These are phyloP conservation scores for Termitomyces sp. DNA, from an alignment of 768 basidiomycete species.

Conservation along the genomic window DNA sequence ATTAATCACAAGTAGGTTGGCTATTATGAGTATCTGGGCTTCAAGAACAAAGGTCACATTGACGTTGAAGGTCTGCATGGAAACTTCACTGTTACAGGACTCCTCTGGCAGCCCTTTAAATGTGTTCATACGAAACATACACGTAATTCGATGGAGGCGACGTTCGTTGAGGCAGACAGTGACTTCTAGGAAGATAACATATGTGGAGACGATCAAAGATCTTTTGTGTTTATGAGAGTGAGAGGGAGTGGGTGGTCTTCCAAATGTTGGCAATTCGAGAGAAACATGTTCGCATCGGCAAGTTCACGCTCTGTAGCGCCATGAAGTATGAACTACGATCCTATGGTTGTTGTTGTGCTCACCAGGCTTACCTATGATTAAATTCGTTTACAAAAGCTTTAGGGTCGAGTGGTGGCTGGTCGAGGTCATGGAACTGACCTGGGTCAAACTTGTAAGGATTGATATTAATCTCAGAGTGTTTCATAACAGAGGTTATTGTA, in stretches of 20 bases:
- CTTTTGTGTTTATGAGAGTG: neutral
- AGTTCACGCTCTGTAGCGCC: neutral
- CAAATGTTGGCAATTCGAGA: neutral
- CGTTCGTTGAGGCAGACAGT: too few relatives aligned
- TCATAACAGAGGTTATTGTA: too few relatives aligned
- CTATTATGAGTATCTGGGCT: slow-evolving; percentile 9
- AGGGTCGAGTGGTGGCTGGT: slow-evolving; percentile 24
- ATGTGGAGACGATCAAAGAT: neutral
- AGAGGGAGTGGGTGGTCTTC: neutral
- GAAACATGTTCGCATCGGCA: neutral
- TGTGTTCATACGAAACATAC: too few relatives aligned
- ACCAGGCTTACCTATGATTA: slow-evolving; percentile 25
- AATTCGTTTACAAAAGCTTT: slow-evolving; percentile 29
- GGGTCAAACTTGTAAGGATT: slow-evolving; percentile 35
- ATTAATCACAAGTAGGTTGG: neutral
- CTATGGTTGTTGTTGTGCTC: too few relatives aligned
- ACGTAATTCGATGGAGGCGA: too few relatives aligned
- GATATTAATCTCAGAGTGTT: slow-evolving; percentile 26
- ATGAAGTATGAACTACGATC: too few relatives aligned
- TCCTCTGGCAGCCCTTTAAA: neutral
- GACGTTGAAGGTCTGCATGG: slow-evolving; percentile 4
- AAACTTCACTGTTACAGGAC: slow-evolving; percentile 4
- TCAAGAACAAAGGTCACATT: slow-evolving; percentile 3
- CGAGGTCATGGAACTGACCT: slow-evolving; percentile 34
- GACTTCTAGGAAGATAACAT: too few relatives aligned